Conservation (phyloP, 1,284 basidiomycete species). For the Leccinum insolens region DNA sequence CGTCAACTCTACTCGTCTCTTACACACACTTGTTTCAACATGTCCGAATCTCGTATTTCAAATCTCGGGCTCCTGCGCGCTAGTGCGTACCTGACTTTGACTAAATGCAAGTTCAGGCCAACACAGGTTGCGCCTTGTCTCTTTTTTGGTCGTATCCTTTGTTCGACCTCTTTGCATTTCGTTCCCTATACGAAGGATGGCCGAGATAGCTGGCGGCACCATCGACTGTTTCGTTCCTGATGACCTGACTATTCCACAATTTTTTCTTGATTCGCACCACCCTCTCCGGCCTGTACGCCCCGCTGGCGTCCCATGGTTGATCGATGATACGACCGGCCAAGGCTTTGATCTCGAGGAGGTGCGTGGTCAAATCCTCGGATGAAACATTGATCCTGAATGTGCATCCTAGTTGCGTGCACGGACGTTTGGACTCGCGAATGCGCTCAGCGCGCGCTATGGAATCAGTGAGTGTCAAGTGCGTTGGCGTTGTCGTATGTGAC, state of each 20-base stretch:
- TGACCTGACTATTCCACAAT: conserved; percentile 57
- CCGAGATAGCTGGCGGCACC: not conserved
- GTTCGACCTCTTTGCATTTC: too few species aligned
- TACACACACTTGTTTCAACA: too few species aligned
- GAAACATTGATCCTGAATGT: not conserved
- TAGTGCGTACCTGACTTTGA: too few species aligned
- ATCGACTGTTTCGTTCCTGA: conserved; percentile 62
- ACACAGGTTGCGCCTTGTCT: too few species aligned
- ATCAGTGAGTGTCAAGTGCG: conserved; percentile 47
- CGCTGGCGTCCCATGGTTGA: conserved; percentile 57
- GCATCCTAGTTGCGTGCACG: conserved; percentile 44
- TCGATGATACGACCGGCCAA: conserved; percentile 63
- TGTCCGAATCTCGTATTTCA: too few species aligned
- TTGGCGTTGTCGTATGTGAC: not conserved
- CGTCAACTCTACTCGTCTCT: too few species aligned
- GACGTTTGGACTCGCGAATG: conserved; percentile 64
- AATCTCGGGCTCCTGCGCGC: too few species aligned
- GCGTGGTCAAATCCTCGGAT: conserved; percentile 15
- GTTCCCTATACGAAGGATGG: too few species aligned
- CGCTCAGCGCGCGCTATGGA: conserved; percentile 18
- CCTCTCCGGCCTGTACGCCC: conserved; percentile 50
- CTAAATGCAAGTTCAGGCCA: too few species aligned
- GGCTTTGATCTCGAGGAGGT: conserved; percentile 54
- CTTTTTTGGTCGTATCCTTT: too few species aligned
- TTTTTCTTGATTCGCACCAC: conserved; percentile 40